Conservation (phyloP, 495 filamentous ascomycete species). For the Hypomontagnella monticulosa region DNA sequence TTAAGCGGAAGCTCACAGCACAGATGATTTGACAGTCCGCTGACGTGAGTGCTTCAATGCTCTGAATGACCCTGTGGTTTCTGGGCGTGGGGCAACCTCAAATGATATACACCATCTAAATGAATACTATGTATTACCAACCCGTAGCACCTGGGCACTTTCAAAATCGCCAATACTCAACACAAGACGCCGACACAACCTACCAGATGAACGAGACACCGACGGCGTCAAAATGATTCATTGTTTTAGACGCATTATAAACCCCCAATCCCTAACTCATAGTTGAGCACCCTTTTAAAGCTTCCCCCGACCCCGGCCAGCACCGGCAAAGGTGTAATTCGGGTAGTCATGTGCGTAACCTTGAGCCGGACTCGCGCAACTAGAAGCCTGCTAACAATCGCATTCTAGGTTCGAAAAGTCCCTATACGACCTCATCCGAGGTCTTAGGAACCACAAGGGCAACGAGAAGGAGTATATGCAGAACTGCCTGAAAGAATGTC, state of each 20-base stretch:
- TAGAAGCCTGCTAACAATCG: conserved; percentile 13
- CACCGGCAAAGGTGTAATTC: conserved; percentile 32
- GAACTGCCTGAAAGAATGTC: conserved; percentile 91
- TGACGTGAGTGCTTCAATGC: conserved; percentile 10
- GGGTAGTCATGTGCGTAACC: conserved; percentile 43
- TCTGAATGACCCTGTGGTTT: background rate
- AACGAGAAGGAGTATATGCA: conserved; percentile 94
- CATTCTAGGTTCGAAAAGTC: conserved; percentile 93
- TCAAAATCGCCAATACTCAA: background rate
- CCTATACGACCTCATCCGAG: conserved; percentile 97
- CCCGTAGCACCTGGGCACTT: background rate
- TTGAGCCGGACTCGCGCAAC: background rate
- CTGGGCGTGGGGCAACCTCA: background rate
- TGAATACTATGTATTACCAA: no score
- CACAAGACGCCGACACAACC: conserved; percentile 10
- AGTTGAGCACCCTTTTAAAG: conserved; percentile 26
- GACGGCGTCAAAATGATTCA: conserved; percentile 35
- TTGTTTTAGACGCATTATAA: conserved; percentile 15
- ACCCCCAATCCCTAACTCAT: conserved; percentile 13
- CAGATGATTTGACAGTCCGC: conserved; percentile 1
- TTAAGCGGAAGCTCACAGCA: no score
- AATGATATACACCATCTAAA: background rate
- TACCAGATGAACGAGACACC: conserved; percentile 14
- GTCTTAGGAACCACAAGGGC: conserved; percentile 91
- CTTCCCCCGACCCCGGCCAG: conserved; percentile 6